A percentile compares a stretch with the other conserved stretches of the same genome.
phyloP scores from a whole-genome alignment of 2,329 filamentous ascomycete genomes.

The Aureobasidium sp. region DNA sequence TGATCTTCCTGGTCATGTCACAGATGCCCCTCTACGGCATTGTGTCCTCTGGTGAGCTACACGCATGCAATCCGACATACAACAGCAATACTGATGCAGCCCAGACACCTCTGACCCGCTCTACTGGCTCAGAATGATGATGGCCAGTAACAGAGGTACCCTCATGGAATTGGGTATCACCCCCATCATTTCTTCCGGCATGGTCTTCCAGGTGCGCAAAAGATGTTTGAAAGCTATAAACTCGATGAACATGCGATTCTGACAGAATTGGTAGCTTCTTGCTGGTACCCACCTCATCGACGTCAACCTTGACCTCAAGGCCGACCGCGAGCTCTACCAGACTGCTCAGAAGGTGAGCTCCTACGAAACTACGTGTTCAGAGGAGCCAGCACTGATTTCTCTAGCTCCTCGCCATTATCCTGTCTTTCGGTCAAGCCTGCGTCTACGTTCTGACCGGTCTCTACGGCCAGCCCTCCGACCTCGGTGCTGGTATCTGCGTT shows the following conservation, averaged over 20 bases:
- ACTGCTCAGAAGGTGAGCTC: slow-evolving; percentile 74
- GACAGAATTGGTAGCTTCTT: slow-evolving; percentile 55
- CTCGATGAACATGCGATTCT: not conserved
- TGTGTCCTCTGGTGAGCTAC: slow-evolving; percentile 64
- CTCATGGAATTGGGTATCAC: slow-evolving; percentile 54
- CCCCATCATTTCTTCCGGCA: slow-evolving; percentile 98
- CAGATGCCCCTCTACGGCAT: slow-evolving; percentile 98
- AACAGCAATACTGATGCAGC: slow-evolving; percentile 16
- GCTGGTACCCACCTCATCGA: slow-evolving; percentile 99
- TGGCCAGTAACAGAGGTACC: slow-evolving; percentile 76
- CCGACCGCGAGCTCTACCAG: slow-evolving; percentile 99
- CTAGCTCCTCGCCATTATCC: slow-evolving; percentile 78
- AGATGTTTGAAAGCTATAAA: not conserved
- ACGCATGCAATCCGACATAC: not conserved
- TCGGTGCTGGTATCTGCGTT: slow-evolving; percentile 96
- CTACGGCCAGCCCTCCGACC: slow-evolving; percentile 92
- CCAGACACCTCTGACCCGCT: slow-evolving; percentile 81
- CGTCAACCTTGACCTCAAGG: slow-evolving; percentile 99
- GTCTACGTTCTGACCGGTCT: slow-evolving; percentile 98
- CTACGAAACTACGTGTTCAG: not conserved
- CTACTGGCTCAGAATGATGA: slow-evolving; percentile 99
- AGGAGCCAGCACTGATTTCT: not conserved
- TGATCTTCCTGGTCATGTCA: slow-evolving; percentile 99
- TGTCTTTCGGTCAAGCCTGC: slow-evolving; percentile 94
- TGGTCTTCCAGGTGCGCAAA: slow-evolving; percentile 77